phyloP scores from a whole-genome alignment of 2,329 filamentous ascomycete genomes.

The Pseudocercospora vitis region DNA sequence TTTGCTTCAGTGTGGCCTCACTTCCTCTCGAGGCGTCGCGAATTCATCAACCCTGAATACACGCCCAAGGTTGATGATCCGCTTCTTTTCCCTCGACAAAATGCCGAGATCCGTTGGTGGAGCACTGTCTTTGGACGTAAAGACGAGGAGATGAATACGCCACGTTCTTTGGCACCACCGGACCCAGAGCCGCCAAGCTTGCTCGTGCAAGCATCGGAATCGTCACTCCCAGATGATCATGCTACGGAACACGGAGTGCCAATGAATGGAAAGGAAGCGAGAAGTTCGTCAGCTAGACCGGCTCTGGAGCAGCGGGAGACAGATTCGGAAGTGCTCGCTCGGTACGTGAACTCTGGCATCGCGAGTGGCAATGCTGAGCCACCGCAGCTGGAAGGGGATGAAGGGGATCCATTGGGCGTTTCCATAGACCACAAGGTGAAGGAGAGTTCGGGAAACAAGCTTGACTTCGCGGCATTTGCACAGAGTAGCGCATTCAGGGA shows the following conservation, averaged over 20 bases:
- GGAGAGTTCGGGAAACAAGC: constrained; percentile 5
- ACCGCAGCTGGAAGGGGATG: constrained; percentile 5
- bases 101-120: constrained; percentile 88
- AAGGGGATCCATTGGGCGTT: constrained; percentile 20
- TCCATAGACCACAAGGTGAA: constrained; percentile 5
- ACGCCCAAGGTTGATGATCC: constrained; percentile 74
- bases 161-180: constrained; percentile 31
- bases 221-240: background rate
- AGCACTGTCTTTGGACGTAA: constrained; percentile 79
- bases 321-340: constrained; percentile 10
- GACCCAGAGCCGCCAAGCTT: constrained; percentile 6
- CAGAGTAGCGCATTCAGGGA: constrained; percentile 26
- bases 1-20: constrained; percentile 95
- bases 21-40: constrained; percentile 74
- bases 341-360: background rate
- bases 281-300: constrained; percentile 12
- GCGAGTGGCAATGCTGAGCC: background rate
- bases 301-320: constrained; percentile 18
- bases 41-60: constrained; percentile 82
- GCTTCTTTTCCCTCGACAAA: constrained; percentile 70
- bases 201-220: constrained; percentile 6
- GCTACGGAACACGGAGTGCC: background rate
- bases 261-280: background rate
- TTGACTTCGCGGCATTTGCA: constrained; percentile 26
- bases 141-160: constrained; percentile 89